Base-by-base conservation (phyloP, 192 early-diverging fungal species). In the Dispira simplex region DNA sequence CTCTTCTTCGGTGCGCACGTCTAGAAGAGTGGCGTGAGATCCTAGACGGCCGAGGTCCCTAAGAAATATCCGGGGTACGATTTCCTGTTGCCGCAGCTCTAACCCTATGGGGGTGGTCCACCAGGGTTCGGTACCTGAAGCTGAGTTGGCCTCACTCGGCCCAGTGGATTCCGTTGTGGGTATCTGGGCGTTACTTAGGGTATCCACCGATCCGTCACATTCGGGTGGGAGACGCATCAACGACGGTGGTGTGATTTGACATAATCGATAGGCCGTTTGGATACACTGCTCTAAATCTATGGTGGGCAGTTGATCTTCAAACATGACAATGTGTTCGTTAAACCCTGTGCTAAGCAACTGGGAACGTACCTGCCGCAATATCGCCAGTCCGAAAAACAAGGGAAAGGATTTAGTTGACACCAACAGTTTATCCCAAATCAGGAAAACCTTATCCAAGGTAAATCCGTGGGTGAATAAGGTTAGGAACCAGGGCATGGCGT, bases 401-500 rank as follows among this genome's bases (percentile, higher is more conserved):
- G 80, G 81, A 43, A 90, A 71, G 3, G 77, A 84, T 1, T 76
- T 67, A 12, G 84, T 80, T 3, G 84, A 85, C 12, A 81, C 78
- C 6, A 91, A 56, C 27, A 89, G 66, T 39, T 83, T 85, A 63
- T 91, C 89, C 86, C 88, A 91, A 8, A 91, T 68, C 55, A 83
- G 83, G 66, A 88, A 90, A 11, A 88, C 82, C 54, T 87, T 87
- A 53, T 90, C 88, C 16, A 91, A 63, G 10, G 87, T 82, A 67
- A 91, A 90, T 9, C 90, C 83, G 65, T 91, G 87, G 10, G 89
- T 85, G 68, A 87, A 91, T 26, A 91, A 63, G 0, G 89, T 91
- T 73, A 91, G 76, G 64, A 91, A 85, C 87, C 89, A 91, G 32
- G 84, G 82, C 43, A 91, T 86, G 8, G 87, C 89, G 68, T 84